Percentiles rank a stretch among this genome's conserved stretches.
These are phyloP conservation scores for Ceratonia siliqua DNA, from an alignment of 306 rosid genomes.

Conservation along the genomic window DNA sequence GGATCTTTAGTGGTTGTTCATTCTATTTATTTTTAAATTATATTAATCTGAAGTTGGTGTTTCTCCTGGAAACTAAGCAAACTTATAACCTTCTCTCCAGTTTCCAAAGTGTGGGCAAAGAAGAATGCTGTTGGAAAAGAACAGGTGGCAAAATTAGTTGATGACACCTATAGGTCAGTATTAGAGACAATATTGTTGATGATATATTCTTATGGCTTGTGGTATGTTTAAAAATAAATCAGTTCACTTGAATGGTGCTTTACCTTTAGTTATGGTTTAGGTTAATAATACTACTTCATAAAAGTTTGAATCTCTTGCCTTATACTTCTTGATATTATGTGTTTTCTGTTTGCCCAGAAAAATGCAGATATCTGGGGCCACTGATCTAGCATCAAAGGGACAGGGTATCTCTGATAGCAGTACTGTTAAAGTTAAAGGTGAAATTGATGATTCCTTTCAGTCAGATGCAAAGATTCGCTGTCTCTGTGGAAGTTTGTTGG, in stretches of 20 bases:
- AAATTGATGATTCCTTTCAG: slow-evolving; percentile 72
- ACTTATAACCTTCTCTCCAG: slow-evolving; percentile 43
- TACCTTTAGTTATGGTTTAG: slow-evolving; percentile 22
- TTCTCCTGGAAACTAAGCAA: slow-evolving; percentile 4
- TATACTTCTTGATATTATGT: slow-evolving; percentile 22
- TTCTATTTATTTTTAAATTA: slow-evolving; percentile 8
- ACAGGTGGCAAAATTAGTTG: slow-evolving; percentile 88
- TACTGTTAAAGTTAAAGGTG: slow-evolving; percentile 77
- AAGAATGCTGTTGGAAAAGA: slow-evolving; percentile 85
- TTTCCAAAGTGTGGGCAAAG: slow-evolving; percentile 69
- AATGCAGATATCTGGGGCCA: slow-evolving; percentile 94
- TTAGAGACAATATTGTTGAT: slow-evolving; percentile 18
- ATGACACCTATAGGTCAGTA: slow-evolving; percentile 89
- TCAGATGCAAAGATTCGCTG: slow-evolving; percentile 78
- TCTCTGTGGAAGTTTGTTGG: slow-evolving; percentile 80
- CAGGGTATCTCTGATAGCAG: slow-evolving; percentile 82
- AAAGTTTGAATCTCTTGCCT: slow-evolving; percentile 1
- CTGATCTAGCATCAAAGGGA: slow-evolving; percentile 88
- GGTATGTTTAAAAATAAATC: slow-evolving; percentile 14
- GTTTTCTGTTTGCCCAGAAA: slow-evolving; percentile 58
- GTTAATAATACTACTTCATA: slow-evolving; percentile 8
- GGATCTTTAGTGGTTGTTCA: background rate
- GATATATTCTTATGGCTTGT: slow-evolving; percentile 13
- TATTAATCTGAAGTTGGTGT: background rate
- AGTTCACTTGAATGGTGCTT: background rate